Base-by-base conservation (phyloP, 176 grass and related monocot genomes). In the Pharus latifolius region DNA sequence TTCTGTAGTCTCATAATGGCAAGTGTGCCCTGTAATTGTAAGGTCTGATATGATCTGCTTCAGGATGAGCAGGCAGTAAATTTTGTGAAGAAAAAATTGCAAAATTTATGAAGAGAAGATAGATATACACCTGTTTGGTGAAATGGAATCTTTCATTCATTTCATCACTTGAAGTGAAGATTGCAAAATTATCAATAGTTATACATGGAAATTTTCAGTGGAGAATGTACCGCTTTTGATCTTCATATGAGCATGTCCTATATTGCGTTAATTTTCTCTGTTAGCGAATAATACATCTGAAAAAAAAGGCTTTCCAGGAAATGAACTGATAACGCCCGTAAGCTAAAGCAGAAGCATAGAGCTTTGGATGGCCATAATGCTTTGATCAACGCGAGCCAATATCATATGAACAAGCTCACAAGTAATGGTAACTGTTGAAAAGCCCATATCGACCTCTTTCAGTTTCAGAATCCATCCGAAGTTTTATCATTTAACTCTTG, bases 401-500 rank as follows among this genome's bases (percentile, higher is more conserved):
- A 34, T 5, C 22, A 55, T 57, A 3, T 58, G 61, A 47, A 27
- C 10, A 67, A 47, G 51, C 29, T 78, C 63, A 37, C 19, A 78
- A 34, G 6, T 5, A 44, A 47, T 31, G 6, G 61, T 48, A 25
- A n/a, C 40, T 6, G 50, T 35, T 9, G 13, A 78, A 47, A 78
- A 38, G 18, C 51, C 20, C 15, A 9, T 54, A 26, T 19, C 33
- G 56, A 18, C 19, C n/a, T 73, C 40, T 40, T 62, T 65, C 12
- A 10, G 62, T 72, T 45, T 23, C 0, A 1, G 46, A 68, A 62
- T 73, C 23, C 32, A 27, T 65, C 13, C 42, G 31, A 53, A 54
- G 49, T 51, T 82, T 75, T 77, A 60, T 19, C 59, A 43, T 83
- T 80, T 67, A 81, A 79, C 63, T 80, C 78, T 12, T 83, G 82